Evolutionary conservation across 2,329 filamentous ascomycete genomes (phyloP), one percentile per base, ranked within the genome.

Genomic region (Thermochaetoides dissita): DNA sequence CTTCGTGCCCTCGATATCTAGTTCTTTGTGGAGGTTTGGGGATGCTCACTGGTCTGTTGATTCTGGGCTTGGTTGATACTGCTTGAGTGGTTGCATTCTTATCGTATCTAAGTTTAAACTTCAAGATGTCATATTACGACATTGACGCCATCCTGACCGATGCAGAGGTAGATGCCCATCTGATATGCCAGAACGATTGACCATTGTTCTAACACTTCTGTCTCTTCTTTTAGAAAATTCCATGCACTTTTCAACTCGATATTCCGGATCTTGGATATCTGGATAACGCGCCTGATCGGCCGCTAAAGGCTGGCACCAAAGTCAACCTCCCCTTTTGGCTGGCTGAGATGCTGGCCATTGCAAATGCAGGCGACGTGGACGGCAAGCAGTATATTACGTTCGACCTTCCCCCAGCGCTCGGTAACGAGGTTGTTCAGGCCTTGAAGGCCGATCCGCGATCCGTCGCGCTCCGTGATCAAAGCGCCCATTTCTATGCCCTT

Each of bases 321-420:
- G 71, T 96, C 37, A 75, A 82, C 47, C 77, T 96, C 1, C 91
- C 91, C 2, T 72, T 96, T 51, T 98, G 91, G 91, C 78, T 98
- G 9, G 87, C 83, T 51, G 85, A 94, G 61, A 89, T 95, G 74
- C 82, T 98, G 40, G 84, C 85, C 30, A 74, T 93, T 36, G 79
- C 75, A 49, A 71, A 68, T 29, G 61, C 63, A 8, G 62, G 59
- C 38, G 58, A 45, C 45, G 53, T 50, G 37, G 56, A 60, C 43
- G 56, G 63, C 44, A 66, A 63, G 39, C 74, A 81, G 6, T 76
- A 87, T 24, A 74, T 91, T 4, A 83, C 82, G 0, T 75, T 96
- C 46, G 87, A 91, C 57, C 74, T 94, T 7, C 89, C 91, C 1
- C 61, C 74, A 0, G 80, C 84, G 3, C 74, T 96, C 1, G 79